These are phyloP conservation scores for Solioccasus polychromus DNA, from an alignment of 768 basidiomycete species.

Conservation along the genomic window DNA sequence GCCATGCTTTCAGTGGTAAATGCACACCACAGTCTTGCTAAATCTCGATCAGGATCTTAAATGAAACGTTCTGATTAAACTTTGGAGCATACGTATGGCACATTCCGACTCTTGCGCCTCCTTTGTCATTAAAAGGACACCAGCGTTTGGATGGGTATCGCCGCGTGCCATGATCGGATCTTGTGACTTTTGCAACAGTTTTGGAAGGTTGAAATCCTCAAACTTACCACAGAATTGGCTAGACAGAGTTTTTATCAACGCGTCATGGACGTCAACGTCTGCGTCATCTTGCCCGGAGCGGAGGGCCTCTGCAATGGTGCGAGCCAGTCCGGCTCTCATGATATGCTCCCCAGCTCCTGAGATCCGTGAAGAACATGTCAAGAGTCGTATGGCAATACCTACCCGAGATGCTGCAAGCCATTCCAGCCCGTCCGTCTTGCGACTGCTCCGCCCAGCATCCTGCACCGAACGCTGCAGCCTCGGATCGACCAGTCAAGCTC, in stretches of 20 bases:
- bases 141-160: slow-evolving; percentile 50
- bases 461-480: slow-evolving; percentile 72
- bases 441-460: slow-evolving; percentile 68
- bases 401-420: slow-evolving; percentile 72
- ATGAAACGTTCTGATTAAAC: not conserved
- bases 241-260: slow-evolving; percentile 44
- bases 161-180: slow-evolving; percentile 38
- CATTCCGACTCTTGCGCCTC: slow-evolving; percentile 31
- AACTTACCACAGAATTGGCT: slow-evolving; percentile 53
- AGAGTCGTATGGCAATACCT: not conserved
- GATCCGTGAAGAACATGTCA: not conserved
- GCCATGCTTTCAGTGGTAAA: slow-evolving; percentile 86
- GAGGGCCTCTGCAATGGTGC: slow-evolving; percentile 48
- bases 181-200: slow-evolving; percentile 16
- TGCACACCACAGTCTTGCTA: slow-evolving; percentile 77
- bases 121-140: slow-evolving; percentile 61
- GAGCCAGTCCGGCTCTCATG: slow-evolving; percentile 53
- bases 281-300: slow-evolving; percentile 12
- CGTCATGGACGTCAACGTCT: slow-evolving; percentile 54
- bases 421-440: slow-evolving; percentile 26
- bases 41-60: not conserved
- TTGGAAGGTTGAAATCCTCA: not conserved
- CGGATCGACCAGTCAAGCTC: slow-evolving; percentile 1
- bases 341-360: slow-evolving; percentile 75
- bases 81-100: slow-evolving; percentile 25